Evolutionary conservation across 768 basidiomycete species (phyloP).

Genomic region (Cystobasidium tubakii): DNA sequence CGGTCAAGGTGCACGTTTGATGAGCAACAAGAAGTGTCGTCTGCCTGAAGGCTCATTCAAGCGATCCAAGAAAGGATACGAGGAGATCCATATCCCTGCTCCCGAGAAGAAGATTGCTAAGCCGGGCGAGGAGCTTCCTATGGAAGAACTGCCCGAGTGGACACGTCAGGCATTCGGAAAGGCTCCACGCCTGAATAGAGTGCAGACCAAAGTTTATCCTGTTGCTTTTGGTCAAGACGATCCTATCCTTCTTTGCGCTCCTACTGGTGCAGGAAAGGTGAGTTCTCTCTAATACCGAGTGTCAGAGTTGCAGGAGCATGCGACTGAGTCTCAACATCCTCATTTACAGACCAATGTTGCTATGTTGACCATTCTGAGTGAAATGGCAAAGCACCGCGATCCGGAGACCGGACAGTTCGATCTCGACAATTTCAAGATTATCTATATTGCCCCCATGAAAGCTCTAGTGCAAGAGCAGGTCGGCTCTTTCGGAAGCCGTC

Average conservation of each 20-base stretch:
- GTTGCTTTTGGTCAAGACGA: slow-evolving; percentile 91
- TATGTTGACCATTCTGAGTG: slow-evolving; percentile 86
- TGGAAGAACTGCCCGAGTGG: slow-evolving; percentile 74
- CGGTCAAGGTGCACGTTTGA: slow-evolving; percentile 87
- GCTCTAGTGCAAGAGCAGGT: slow-evolving; percentile 99
- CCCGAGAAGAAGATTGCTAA: slow-evolving; percentile 59
- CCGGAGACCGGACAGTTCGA: slow-evolving; percentile 72
- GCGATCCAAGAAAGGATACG: slow-evolving; percentile 89
- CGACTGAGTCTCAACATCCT: slow-evolving; percentile 27
- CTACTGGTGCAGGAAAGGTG: slow-evolving; percentile 97
- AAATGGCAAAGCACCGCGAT: slow-evolving; percentile 80
- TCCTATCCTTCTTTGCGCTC: slow-evolving; percentile 89
- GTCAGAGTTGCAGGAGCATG: not conserved
- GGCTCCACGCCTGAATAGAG: slow-evolving; percentile 71
- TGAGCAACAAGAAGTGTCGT: slow-evolving; percentile 98
- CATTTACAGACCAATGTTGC: slow-evolving; percentile 83
- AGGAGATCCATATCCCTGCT: slow-evolving; percentile 93
- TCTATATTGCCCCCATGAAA: slow-evolving; percentile 99
- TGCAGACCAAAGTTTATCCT: slow-evolving; percentile 89
- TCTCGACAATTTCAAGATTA: slow-evolving; percentile 85
- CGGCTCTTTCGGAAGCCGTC: slow-evolving; percentile 77
- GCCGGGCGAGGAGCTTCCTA: slow-evolving; percentile 60
- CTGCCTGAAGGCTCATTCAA: slow-evolving; percentile 97
- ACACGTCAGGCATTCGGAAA: slow-evolving; percentile 72
- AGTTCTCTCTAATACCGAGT: slow-evolving; percentile 43